Base-by-base conservation (phyloP, 192 early-diverging fungal genomes). In the Backusella circina region DNA sequence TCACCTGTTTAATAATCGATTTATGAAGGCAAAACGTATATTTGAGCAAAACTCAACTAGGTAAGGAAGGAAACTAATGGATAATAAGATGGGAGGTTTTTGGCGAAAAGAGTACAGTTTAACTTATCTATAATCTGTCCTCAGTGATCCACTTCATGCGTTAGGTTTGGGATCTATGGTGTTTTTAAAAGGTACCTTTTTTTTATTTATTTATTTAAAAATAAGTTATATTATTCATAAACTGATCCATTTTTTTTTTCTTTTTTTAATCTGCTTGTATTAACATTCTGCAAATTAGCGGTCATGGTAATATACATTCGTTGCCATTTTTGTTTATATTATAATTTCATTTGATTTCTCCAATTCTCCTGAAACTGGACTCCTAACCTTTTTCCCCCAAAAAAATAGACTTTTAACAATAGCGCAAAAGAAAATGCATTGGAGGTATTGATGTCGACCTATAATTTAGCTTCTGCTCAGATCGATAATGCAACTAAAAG, bases 101-200 rank as follows among this genome's bases (percentile, higher is more conserved):
- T 12, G 13, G 8, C 3, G 54, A 13, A 13, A 23, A 28, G 12
- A 13, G 13, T 61, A 2, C 13, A 30, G 26, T 28, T 47, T 47
- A 47, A 35, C 15, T 67, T 0, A 4, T n/a, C 10, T 68, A 26
- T 61, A 57, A 44, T 21, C 35, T 41, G 30, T 70, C 31, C 9
- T 37, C 51, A 73, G 70, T 57, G 84, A 89, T 51, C 87, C 87
- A 7, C 71, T 89, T 26, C 84, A 85, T 70, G 84, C 84, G 10
- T 77, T 89, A n/a, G 86, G 82, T 10, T 81, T 84, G 9, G 83
- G 87, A 36, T 78, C 81, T 26, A 80, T 89, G 33, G 83, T 86
- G 2, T 87, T 86, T 67, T 77, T 88, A 70, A 88, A 87, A 84
- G 86, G 86, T 86, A n/a, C 37, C 8, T 32, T n/a, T 21, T 67